phyloP scores from a whole-genome alignment of 2,329 filamentous ascomycete genomes.

The Xylariaceae sp. region DNA sequence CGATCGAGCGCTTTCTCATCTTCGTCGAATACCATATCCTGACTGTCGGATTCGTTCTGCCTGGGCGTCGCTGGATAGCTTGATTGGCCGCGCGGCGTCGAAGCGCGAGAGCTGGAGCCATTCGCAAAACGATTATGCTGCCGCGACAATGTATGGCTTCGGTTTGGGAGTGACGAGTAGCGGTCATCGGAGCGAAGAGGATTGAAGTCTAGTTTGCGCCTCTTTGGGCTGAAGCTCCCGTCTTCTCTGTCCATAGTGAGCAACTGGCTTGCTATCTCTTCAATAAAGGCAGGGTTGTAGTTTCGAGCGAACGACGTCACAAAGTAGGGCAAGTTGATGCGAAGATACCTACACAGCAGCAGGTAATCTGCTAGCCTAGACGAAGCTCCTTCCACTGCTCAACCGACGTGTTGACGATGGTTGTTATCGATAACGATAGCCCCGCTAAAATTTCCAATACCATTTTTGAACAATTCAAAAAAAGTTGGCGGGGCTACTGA shows the following conservation, averaged over 20 bases:
- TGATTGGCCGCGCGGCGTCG: constrained; percentile 25
- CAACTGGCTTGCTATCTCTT: neutral
- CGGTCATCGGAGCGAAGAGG: constrained; percentile 50
- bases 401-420: neutral
- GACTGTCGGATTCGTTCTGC: constrained; percentile 56
- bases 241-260: constrained; percentile 27
- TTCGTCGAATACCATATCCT: constrained; percentile 58
- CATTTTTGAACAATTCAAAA: constrained; percentile 13
- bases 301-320: too few species aligned
- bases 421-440: constrained; percentile 17
- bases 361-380: too few species aligned
- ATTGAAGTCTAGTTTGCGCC: constrained; percentile 62
- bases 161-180: constrained; percentile 49
- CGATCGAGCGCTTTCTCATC: constrained; percentile 76
- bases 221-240: constrained; percentile 49
- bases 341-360: too few species aligned
- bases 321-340: too few species aligned
- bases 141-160: constrained; percentile 34
- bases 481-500: constrained; percentile 22
- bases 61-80: constrained; percentile 37
- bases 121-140: constrained; percentile 31
- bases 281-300: too few species aligned
- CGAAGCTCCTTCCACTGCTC: too few species aligned
- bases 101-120: constrained; percentile 19
- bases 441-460: constrained; percentile 21